Percentiles rank a stretch among this genome's conserved stretches.
phyloP scores from a whole-genome alignment of 2,329 filamentous ascomycete genomes.

The Grosmannia clavigera region DNA sequence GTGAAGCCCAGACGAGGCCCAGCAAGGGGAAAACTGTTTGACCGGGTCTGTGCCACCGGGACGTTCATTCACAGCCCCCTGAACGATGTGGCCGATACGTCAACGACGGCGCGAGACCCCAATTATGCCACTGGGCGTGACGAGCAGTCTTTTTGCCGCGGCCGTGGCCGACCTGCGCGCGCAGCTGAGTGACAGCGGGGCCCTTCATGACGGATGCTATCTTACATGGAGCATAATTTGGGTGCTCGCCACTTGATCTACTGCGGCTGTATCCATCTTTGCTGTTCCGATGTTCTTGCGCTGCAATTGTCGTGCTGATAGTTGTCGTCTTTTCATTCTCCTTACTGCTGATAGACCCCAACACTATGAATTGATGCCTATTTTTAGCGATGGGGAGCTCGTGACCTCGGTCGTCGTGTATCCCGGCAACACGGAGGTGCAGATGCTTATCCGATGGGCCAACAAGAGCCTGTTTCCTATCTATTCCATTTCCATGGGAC shows the following conservation, averaged over 20 bases:
- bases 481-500: constrained; percentile 26
- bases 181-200: constrained; percentile 24
- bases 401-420: constrained; percentile 30
- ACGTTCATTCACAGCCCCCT: constrained; percentile 20
- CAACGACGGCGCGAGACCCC: constrained; percentile 17
- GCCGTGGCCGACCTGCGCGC: constrained; percentile 24
- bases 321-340: background rate
- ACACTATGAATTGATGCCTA: constrained; percentile 29
- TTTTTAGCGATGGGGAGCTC: constrained; percentile 32
- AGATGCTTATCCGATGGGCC: constrained; percentile 20
- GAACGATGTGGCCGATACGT: constrained; percentile 18
- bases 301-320: background rate
- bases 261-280: background rate
- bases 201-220: constrained; percentile 25
- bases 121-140: constrained; percentile 27
- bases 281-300: background rate
- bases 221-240: constrained; percentile 19
- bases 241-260: background rate
- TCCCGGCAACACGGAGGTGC: constrained; percentile 19
- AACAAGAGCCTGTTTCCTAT: constrained; percentile 23
- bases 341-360: constrained; percentile 17
- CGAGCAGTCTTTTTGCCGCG: constrained; percentile 17
- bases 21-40: constrained; percentile 15
- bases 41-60: constrained; percentile 24
- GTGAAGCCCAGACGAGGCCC: too few relatives aligned